Base-by-base conservation (phyloP, 495 filamentous ascomycete genomes). In the Elaphomyces granulatus region DNA sequence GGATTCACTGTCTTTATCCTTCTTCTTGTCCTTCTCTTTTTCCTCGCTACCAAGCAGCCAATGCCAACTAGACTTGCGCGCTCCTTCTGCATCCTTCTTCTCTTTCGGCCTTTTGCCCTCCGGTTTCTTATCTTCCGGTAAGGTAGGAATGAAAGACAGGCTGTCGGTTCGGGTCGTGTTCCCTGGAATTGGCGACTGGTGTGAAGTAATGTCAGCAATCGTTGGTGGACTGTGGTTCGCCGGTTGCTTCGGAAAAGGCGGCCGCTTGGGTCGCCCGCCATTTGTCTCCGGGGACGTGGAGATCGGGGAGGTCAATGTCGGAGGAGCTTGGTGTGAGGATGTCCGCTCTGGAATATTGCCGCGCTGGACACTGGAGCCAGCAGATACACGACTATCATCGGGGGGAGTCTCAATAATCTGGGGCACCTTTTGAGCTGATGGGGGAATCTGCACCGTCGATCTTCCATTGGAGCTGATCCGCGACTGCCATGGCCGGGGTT, bases 111-210 rank as follows among this genome's bases (percentile, higher is more conserved):
- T 75, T 44, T 80, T 84, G 39, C 68, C 63, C 41, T 83, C 78
- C 0, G 64, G 45, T 44, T 74, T 78, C 43, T 74, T 77, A 36
- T 83, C 80, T 41, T 83, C 76, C 1, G 67, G 50, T 18, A 84
- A 63, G 1, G 81, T 92, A 2, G 87, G 87, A 35, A 92, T 86
- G 51, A 87, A 84, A 1, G 84, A 87, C 10, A 92, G 66, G 40
- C 67, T 78, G 52, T 87, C 83, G 1, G 82, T 93, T 14, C 80
- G 71, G 0, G 70, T 77, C 32, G 63, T 75, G 46, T 77, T 81
- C 15, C 80, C 85, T 8, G 82, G 78, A 1, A 88, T 58, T 18
- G 76, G 67, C 4, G 79, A 75, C n/a, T 78, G 71, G 39, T 70
- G 65, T 12, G 66, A 64, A 9, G 72, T 62, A 48, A 81, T 74